phyloP scores from a whole-genome alignment of 129 eudicot genomes.

The Saposhnikovia divaricata region DNA sequence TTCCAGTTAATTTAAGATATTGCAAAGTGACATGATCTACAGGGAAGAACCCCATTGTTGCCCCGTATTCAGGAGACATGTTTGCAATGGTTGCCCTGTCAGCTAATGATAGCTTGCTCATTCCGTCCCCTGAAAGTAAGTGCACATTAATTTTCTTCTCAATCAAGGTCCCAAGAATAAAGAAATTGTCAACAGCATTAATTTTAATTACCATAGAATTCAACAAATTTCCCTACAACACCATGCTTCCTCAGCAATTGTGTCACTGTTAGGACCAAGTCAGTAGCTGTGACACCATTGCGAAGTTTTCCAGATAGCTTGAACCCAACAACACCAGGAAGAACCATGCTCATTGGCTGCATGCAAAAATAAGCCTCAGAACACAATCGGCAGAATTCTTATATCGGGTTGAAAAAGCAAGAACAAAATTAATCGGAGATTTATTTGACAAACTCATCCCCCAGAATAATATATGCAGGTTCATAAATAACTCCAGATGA shows the following conservation, averaged over 20 bases:
- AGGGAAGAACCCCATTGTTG: no score
- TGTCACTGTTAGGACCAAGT: conserved; percentile 92
- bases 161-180: neutral
- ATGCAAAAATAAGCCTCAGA: conserved; percentile 14
- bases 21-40: conserved; percentile 92
- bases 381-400: conserved; percentile 2
- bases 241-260: conserved; percentile 97
- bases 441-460: neutral
- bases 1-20: conserved; percentile 89
- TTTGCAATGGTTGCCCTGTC: conserved; percentile 99
- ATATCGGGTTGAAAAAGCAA: conserved; percentile 1
- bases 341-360: conserved; percentile 68
- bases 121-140: conserved; percentile 57
- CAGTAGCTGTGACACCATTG: conserved; percentile 96
- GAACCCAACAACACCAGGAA: conserved; percentile 73
- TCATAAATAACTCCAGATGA: neutral
- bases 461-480: neutral
- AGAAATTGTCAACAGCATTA: neutral
- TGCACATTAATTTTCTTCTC: conserved; percentile 11
- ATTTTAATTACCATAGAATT: conserved; percentile 63
- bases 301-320: conserved; percentile 54
- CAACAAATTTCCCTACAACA: conserved; percentile 97
- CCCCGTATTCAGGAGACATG: conserved; percentile 98
- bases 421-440: neutral
- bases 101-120: conserved; percentile 86